phyloP scores from a whole-genome alignment of 306 rosid species.

The Albizia julibrissin region DNA sequence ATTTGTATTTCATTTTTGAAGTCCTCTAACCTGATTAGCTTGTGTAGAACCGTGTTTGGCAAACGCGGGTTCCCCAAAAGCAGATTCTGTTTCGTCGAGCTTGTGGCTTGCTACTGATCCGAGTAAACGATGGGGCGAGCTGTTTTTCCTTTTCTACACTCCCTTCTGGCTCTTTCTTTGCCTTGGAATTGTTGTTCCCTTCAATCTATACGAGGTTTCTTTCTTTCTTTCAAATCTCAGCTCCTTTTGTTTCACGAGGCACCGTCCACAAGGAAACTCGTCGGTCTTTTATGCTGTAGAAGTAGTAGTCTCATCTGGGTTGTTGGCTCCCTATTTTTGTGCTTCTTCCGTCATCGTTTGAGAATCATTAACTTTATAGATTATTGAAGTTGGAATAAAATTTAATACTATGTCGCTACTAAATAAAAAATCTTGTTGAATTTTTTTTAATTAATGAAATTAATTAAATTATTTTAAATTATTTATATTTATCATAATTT shows the following conservation, averaged over 20 bases:
- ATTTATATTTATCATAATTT: no score
- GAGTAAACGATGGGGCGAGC: conserved; percentile 95
- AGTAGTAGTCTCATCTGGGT: background rate
- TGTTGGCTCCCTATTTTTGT: background rate
- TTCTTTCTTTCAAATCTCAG: background rate
- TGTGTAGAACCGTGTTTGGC: conserved; percentile 1
- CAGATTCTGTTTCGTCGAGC: conserved; percentile 35
- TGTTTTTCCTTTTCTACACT: conserved; percentile 80
- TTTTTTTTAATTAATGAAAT: no score
- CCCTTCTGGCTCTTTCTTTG: conserved; percentile 96
- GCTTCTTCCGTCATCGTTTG: no score
- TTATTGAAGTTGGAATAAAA: no score
- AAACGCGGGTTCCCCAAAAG: conserved; percentile 30
- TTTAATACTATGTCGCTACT: no score
- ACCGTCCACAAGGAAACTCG: background rate
- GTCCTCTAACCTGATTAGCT: background rate
- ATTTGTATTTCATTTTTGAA: background rate
- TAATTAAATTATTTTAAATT: no score
- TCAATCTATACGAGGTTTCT: conserved; percentile 85
- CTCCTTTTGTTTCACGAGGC: background rate
- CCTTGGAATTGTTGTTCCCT: conserved; percentile 89
- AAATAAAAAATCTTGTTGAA: no score
- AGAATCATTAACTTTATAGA: no score
- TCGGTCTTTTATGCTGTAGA: background rate
- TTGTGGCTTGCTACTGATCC: conserved; percentile 78